phyloP scores from a whole-genome alignment of 2,329 filamentous ascomycete species.

The Fusarium oxysporum region DNA sequence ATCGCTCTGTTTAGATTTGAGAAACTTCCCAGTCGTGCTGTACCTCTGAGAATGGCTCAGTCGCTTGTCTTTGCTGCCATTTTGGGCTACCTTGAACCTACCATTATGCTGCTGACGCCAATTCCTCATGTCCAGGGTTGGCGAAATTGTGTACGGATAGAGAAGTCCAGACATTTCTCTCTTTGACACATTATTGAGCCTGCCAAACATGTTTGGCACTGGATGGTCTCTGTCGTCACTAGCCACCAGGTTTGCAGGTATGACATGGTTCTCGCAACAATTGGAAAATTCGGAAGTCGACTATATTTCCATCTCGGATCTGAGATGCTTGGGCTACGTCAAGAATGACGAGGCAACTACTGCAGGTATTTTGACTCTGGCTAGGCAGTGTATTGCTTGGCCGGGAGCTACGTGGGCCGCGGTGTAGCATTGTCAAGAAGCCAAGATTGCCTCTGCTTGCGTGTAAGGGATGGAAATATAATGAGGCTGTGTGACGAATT shows the following conservation, averaged over 20 bases:
- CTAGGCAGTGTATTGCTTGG: background rate
- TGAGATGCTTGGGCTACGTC: background rate
- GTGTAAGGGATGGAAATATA: background rate
- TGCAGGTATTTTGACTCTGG: background rate
- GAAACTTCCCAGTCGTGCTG: no score
- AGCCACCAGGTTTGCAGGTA: background rate
- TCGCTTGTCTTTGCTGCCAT: background rate
- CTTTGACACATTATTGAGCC: background rate
- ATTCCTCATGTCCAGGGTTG: no score
- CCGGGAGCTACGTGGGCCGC: background rate
- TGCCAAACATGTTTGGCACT: background rate
- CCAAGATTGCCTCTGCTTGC: background rate
- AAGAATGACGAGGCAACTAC: background rate
- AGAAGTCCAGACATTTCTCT: no score
- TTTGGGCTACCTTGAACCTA: no score
- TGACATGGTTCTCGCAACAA: background rate
- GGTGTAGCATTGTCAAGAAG: background rate
- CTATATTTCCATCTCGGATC: background rate
- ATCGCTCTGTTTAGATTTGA: no score
- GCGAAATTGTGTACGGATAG: no score
- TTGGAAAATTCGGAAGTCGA: background rate
- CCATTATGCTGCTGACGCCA: no score
- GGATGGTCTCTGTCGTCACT: background rate
- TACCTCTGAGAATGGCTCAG: no score
- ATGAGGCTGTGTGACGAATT: conserved; percentile 1